Evolutionary conservation across 208 protist genomes (phyloP), one percentile per base, ranked within the genome.

Genomic region (Porcisia deanei): DNA sequence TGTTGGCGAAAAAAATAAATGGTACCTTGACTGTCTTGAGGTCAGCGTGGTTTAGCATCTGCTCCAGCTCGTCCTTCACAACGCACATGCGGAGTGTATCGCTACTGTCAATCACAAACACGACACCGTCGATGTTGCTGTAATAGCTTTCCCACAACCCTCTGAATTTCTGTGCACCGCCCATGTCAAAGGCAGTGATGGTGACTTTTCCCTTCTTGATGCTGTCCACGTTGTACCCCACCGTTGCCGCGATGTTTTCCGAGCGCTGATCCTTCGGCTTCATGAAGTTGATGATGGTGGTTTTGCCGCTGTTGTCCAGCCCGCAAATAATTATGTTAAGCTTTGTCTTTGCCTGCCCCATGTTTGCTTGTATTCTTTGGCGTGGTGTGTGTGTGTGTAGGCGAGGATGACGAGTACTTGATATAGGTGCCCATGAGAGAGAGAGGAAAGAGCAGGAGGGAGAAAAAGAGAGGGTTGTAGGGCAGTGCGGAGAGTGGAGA

Each of bases 111-210:
- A 99, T 76, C 12, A 99, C 97, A 70, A 98, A 99, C 47, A 99
- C 95, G 3, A 99, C 75, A 1, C 93, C 97, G 25, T 98, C 66
- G 20, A 96, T 98, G 83, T 98, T 98, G 57, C 95, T 88, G 87
- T 98, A 99, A 85, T 99, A 99, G 76, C 98, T 97, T 68, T 98
- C 90, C 98, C 98, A 99, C 61, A 99, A 84, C 5, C 88, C 85
- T 14, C 98, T 86, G 69, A 99, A 99, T 82, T 98, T 99, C 88
- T 99, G 98, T 64, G 99, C 97, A n/a, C 99, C 99, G 58, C 93
- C 92, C 83, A 99, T 99, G 89, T 99, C 98, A 89, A 99, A 99
- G 22, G 99, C 97, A n/a, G 96, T 99, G 79, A 99, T 99, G 58
- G 89, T 94, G 9, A 83, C 83, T 41, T 98, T 98, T 64, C 98